Percentiles rank a stretch among this genome's conserved stretches.
Conservation (phyloP, 768 basidiomycete species). For the Suillus clintonianus region DNA sequence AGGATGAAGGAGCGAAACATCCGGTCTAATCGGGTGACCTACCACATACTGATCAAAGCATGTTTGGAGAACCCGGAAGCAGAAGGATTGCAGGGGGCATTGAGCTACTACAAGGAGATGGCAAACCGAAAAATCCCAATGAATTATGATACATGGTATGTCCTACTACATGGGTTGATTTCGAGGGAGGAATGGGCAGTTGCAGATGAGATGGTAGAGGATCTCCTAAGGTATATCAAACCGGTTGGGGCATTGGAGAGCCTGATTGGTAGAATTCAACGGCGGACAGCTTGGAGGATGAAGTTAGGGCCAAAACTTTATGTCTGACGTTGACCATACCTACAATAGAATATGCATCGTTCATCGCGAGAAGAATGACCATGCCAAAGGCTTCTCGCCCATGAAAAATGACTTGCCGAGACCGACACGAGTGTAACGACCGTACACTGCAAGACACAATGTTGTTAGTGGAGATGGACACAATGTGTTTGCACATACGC, state of each 20-base stretch:
- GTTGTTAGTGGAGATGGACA: constrained; percentile 12
- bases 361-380: constrained; percentile 22
- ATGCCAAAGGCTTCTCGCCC: constrained; percentile 28
- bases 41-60: constrained; percentile 76
- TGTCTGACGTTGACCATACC: constrained; percentile 19
- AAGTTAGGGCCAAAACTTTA: constrained; percentile 29
- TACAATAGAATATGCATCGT: not conserved
- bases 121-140: constrained; percentile 45
- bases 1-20: constrained; percentile 62
- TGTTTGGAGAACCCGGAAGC: constrained; percentile 54
- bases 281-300: constrained; percentile 35
- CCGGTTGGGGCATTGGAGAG: constrained; percentile 47
- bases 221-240: constrained; percentile 54
- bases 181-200: constrained; percentile 58
- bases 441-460: constrained; percentile 52
- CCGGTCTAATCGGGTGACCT: constrained; percentile 61
- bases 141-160: constrained; percentile 72
- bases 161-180: constrained; percentile 68
- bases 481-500: constrained; percentile 53
- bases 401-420: constrained; percentile 65
- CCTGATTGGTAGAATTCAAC: constrained; percentile 53
- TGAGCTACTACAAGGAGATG: constrained; percentile 67
- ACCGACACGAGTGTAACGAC: constrained; percentile 69
- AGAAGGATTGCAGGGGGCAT: constrained; percentile 54
- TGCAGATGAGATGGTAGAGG: constrained; percentile 59